Base-by-base conservation (phyloP, 1,284 basidiomycete species). In the Ganoderma sinense region DNA sequence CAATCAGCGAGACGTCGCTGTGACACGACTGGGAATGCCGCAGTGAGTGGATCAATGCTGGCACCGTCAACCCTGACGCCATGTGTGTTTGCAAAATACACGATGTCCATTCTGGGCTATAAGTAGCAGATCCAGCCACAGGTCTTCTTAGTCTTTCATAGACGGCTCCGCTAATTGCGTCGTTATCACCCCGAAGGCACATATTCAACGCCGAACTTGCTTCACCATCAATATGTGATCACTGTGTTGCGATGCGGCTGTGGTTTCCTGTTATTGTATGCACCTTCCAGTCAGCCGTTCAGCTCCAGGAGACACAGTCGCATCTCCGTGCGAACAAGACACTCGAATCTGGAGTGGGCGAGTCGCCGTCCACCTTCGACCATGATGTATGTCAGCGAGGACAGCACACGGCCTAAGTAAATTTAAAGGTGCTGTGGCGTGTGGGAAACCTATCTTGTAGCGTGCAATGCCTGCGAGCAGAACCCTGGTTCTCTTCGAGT, bases 1-100 rank as follows among this genome's bases (percentile, higher is more conserved):
- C 56, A 59, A 59, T 59, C 33, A 39, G 56, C 16, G n/a, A 36
- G 59, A 14, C 39, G 23, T 39, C 13, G 59, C 59, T 36, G 39
- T 43, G 39, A 41, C 59, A 61, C 39, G 59, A 43, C 39, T 61
- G 59, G 36, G 36, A 40, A 61, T 43, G 23, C 56, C 20, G 33
- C 56, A 39, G 56, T 39, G 13, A 33, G 31, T 39, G 56, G 56
- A 39, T 33, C 31, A 59, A 2, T 20, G 36, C 56, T 31, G 29
- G 11, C 31, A 56, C 20, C 33, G 31, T 39, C 56, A 59, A n/a
- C 4, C 2, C 20, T 39, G 33, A 33, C 23, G 53, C 53, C 31
- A 20, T 7, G 16, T 33, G 20, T 13, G 36, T 31, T 14, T 36
- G 18, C n/a, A 39, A 33, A 39, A 58, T 56, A 56, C 55, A 39